These are phyloP conservation scores for Stygiomarasmius scandens DNA, from an alignment of 1,284 basidiomycete genomes.

Conservation along the genomic window DNA sequence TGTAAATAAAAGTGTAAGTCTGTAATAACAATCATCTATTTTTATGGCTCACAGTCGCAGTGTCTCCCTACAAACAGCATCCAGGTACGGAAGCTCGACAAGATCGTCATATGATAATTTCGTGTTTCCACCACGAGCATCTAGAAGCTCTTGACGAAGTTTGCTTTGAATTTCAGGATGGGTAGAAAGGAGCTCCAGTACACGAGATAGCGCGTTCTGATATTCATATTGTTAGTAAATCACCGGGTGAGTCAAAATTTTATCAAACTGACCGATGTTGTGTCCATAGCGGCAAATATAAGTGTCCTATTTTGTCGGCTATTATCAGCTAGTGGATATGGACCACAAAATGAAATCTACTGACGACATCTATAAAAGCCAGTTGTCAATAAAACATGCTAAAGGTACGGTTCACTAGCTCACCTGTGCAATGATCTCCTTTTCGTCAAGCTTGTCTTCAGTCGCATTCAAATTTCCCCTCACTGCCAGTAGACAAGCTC, in stretches of 20 bases:
- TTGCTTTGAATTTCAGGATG: conserved; percentile 40
- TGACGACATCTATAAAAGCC: conserved; percentile 17
- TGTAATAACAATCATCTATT: too few species aligned
- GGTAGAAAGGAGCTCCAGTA: conserved; percentile 37
- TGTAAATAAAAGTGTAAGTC: not conserved
- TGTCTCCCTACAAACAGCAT: conserved; percentile 46
- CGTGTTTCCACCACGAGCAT: conserved; percentile 26
- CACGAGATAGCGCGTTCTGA: conserved; percentile 37
- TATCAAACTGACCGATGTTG: conserved; percentile 33
- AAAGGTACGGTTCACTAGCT: not conserved
- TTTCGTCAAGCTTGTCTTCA: conserved; percentile 15
- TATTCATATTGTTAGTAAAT: not conserved
- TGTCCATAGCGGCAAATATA: conserved; percentile 31
- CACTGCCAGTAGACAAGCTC: conserved; percentile 23
- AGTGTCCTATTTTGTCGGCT: conserved; percentile 21
- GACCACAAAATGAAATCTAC: conserved; percentile 1
- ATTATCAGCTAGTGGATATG: too few species aligned
- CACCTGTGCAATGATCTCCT: conserved; percentile 13
- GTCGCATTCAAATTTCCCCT: conserved; percentile 34
- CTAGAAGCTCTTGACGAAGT: conserved; percentile 38
- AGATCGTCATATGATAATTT: conserved; percentile 38
- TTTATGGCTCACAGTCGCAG: conserved; percentile 39
- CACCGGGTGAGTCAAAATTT: not conserved
- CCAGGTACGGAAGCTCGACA: conserved; percentile 41
- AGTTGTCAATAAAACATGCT: not conserved